These are phyloP conservation scores for Jaltomata sinuosa DNA, from an alignment of 257 asterid species.

Conservation along the genomic window DNA sequence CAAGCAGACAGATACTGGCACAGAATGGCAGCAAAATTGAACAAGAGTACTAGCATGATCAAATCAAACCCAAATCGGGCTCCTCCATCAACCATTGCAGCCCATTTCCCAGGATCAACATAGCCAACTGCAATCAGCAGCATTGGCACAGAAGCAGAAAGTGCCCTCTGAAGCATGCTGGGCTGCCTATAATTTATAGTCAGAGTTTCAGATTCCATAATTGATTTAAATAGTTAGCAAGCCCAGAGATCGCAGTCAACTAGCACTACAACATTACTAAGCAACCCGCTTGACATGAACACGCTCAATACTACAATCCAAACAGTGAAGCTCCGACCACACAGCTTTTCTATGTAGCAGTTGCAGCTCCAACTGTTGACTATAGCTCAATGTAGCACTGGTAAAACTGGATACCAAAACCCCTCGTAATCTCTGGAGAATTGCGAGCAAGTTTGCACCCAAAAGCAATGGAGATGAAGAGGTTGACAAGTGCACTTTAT, in stretches of 20 bases:
- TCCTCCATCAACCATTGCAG: constrained; percentile 85
- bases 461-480: neutral
- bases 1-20: constrained; percentile 89
- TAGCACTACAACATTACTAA: constrained; percentile 18
- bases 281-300: constrained; percentile 4
- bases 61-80: constrained; percentile 77
- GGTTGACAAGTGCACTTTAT: neutral
- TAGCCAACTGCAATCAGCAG: constrained; percentile 77
- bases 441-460: neutral
- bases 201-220: constrained; percentile 51
- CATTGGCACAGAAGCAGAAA: constrained; percentile 75
- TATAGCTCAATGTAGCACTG: neutral
- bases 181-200: constrained; percentile 20
- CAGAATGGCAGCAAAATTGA: constrained; percentile 61
- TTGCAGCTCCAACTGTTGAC: neutral
- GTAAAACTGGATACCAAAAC: neutral
- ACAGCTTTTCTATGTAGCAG: neutral
- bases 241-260: constrained; percentile 5
- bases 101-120: constrained; percentile 99
- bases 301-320: constrained; percentile 19
- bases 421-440: neutral
- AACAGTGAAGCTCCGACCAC: constrained; percentile 8
- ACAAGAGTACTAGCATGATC: constrained; percentile 40
- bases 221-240: constrained; percentile 15
- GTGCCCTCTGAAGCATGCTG: constrained; percentile 36